Evolutionary conservation across 768 basidiomycete species (phyloP), one percentile per base, ranked within the genome.

Genomic region (Gyrodon lividus): DNA sequence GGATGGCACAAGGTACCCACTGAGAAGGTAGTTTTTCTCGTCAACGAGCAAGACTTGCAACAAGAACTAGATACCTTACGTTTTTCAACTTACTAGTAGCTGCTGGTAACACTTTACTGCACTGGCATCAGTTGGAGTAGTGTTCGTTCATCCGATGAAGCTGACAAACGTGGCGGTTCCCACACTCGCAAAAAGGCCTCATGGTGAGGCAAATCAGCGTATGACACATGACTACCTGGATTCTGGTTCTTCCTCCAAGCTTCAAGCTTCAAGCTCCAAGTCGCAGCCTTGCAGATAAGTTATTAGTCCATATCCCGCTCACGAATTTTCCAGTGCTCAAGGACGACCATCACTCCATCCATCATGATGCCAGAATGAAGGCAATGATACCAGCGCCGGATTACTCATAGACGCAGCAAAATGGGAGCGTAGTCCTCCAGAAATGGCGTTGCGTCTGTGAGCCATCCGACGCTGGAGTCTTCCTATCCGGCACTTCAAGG

Each of bases 1-100:
- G 41, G 23, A 40, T 61, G 56, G 59, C 9, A 34, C 0, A 64
- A 50, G 44, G 9, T 54, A 14, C 37, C 37, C 17, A 62, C 62
- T 0, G 30, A 46, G 38, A 64, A 57, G 28, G 55, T 64, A 6
- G 59, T 60, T 20, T 57, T 57, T 43, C 46, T 62, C 20, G n/a
- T 16, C 7, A 63, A 40, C n/a, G 24, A 7, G 13, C 23, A 33
- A 26, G 50, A 50, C 16, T 22, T 63, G 12, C 13, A 33, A 31
- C 54, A 47, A 39, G 17, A 28, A 43, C 30, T 57, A 26, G 52
- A 54, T 10, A 19, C 37, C 8, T 31, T 60, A 6, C 13, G 19
- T 26, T 33, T 59, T 37, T 3, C 31, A 5, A 31, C 31, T 10
- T 30, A 30, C 31, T 14, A 31, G 10, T 31, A 31, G 31, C 0